phyloP scores from a whole-genome alignment of 208 protist genomes.

The Acanthamoeba triangularis region DNA sequence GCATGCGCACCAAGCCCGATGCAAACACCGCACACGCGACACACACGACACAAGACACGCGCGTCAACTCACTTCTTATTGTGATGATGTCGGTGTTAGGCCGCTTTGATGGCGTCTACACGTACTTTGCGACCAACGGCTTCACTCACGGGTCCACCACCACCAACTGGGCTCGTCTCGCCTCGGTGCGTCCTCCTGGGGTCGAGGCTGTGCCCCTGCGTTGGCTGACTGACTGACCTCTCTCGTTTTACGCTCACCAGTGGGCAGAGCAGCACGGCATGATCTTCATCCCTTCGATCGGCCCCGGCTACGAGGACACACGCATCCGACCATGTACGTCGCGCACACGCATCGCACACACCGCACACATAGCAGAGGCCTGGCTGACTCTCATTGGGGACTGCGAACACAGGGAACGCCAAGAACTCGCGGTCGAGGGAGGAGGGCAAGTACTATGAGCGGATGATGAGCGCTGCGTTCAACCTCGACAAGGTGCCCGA shows the following conservation, averaged over 20 bases:
- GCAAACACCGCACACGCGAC: too few relatives aligned
- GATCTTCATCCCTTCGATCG: constrained; percentile 85
- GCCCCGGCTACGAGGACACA: constrained; percentile 90
- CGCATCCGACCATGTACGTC: constrained; percentile 86
- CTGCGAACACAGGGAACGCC: background rate
- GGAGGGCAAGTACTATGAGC: background rate
- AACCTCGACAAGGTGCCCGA: background rate
- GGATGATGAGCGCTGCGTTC: background rate
- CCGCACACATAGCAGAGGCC: background rate
- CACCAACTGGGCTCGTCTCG: constrained; percentile 83
- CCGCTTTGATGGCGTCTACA: constrained; percentile 91
- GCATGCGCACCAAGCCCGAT: too few relatives aligned
- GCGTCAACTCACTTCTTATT: background rate
- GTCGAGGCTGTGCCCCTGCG: background rate
- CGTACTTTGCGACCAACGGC: constrained; percentile 89
- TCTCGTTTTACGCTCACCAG: background rate
- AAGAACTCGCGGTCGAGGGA: background rate
- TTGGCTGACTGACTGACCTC: background rate
- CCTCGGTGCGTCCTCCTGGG: background rate
- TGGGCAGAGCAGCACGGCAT: constrained; percentile 53
- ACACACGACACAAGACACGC: too few relatives aligned
- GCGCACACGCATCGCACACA: constrained; percentile 56
- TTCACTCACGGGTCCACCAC: constrained; percentile 85
- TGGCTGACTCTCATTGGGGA: too few relatives aligned
- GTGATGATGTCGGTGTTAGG: constrained; percentile 33